Percentiles rank a stretch among this genome's conserved stretches.
Conservation (phyloP, 2,329 filamentous ascomycete species). For the Ophiostoma pallidulum region DNA sequence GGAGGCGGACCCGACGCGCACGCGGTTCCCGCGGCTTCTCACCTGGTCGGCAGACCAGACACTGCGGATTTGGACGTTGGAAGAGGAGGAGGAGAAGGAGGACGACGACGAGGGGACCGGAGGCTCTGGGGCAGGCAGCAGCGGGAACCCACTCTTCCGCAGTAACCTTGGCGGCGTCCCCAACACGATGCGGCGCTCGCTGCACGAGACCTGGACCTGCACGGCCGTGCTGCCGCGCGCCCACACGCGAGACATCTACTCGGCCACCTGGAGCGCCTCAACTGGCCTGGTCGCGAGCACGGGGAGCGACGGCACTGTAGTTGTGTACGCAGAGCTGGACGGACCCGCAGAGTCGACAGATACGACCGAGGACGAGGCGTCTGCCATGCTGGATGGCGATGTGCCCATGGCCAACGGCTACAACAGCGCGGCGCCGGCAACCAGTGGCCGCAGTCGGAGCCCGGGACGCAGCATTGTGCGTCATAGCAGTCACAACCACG, state of each 20-base stretch:
- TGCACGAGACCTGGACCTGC: slow-evolving; percentile 77
- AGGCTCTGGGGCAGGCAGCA: slow-evolving; percentile 14
- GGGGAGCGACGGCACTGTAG: slow-evolving; percentile 75
- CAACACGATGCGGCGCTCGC: slow-evolving; percentile 74
- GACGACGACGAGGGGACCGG: slow-evolving; percentile 8
- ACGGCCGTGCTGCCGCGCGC: slow-evolving; percentile 63
- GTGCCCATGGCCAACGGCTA: slow-evolving; percentile 9
- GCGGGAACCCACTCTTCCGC: slow-evolving; percentile 24
- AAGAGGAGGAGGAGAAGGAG: slow-evolving; percentile 41
- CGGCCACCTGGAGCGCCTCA: slow-evolving; percentile 69
- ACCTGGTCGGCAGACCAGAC: slow-evolving; percentile 80
- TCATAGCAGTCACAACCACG: slow-evolving; percentile 19
- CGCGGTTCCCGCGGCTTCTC: slow-evolving; percentile 52
- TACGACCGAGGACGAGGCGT: slow-evolving; percentile 9
- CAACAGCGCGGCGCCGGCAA: not conserved
- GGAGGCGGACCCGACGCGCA: slow-evolving; percentile 39
- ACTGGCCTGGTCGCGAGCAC: slow-evolving; percentile 77
- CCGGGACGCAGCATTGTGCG: not conserved
- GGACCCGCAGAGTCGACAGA: not conserved
- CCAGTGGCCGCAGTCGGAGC: slow-evolving; percentile 7
- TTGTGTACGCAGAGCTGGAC: slow-evolving; percentile 60
- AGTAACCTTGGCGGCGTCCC: slow-evolving; percentile 55
- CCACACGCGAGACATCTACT: slow-evolving; percentile 77
- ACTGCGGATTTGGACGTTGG: slow-evolving; percentile 68
- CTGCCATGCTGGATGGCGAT: slow-evolving; percentile 13